Evolutionary conservation across 345 rosid species (phyloP), one percentile per base, ranked within the genome.

Genomic region (Lumnitzera littorea): DNA sequence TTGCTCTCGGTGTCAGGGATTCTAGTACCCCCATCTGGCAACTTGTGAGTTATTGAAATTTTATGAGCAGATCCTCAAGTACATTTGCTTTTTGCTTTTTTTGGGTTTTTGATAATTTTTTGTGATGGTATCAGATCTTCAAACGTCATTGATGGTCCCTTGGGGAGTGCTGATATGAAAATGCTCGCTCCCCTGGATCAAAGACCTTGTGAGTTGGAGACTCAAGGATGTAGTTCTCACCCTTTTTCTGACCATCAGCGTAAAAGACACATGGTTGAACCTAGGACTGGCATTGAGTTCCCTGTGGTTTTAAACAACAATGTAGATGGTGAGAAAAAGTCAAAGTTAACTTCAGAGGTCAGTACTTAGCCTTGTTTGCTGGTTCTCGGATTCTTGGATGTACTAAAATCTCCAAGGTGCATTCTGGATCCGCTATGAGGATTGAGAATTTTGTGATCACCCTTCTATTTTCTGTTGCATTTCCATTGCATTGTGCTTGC

Each of bases 261-360:
- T 82, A 72, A 58, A 72, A 76, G 74, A 60, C 75, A 71, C 65
- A 75, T 84, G 1, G 75, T 83, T 41, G 98, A 91, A 75, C 87
- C 95, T 47, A 75, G 71, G 60, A 91, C 96, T 3, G 92, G 98
- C 56, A 86, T 91, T 3, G 91, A 91, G 74, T 89, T 91, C 70
- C 98, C 98, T 12, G 16, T 72, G 50, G 53, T 71, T 47, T 66
- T 91, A 78, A 78, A 86, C 56, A 70, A 74, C 64, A 23, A 66
- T 10, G 62, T 56, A 36, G 64, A 68, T 48, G 70, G 63, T 63
- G 70, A 67, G 60, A 68, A 70, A 55, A 67, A 76, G 59, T 69
- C 78, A 17, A 62, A 71, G 49, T 71, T 79, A 61, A 58, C 81
- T 67, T 73, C 91, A 48, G 90, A 86, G 96, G 96, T 91, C 72